A percentile compares a stretch with the other conserved stretches of the same genome.
phyloP scores from a whole-genome alignment of 2,329 filamentous ascomycete genomes.

The Knoxdaviesia capensis region DNA sequence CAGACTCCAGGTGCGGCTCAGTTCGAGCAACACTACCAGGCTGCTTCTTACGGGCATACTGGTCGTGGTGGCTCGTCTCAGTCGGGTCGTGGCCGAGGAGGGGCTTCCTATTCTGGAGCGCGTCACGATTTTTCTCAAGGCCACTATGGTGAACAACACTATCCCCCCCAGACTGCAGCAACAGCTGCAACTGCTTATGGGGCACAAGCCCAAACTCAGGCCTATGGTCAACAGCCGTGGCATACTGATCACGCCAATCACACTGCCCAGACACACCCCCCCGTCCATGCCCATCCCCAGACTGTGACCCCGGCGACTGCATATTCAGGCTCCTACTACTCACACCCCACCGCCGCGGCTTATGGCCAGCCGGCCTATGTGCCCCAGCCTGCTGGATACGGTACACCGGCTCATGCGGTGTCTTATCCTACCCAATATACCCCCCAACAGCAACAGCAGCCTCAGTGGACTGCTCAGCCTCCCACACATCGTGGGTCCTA shows the following conservation, averaged over 20 bases:
- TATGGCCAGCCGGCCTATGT: conserved; percentile 14
- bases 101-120: conserved; percentile 9
- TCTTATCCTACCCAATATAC: conserved; percentile 6
- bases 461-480: conserved; percentile 21
- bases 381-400: conserved; percentile 21
- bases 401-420: conserved; percentile 7
- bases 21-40: conserved; percentile 14
- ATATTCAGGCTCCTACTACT: no score
- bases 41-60: no score
- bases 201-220: no score
- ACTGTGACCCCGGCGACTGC: no score
- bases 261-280: no score
- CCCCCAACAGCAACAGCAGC: conserved; percentile 9
- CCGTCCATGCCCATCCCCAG: no score
- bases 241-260: no score
- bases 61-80: conserved; percentile 2
- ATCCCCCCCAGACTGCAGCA: no score
- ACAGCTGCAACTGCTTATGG: no score
- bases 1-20: conserved; percentile 11
- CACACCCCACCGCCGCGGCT: conserved; percentile 2
- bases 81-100: conserved; percentile 8
- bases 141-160: no score
- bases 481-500: conserved; percentile 12
- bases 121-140: conserved; percentile 7
- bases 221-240: no score